These are phyloP conservation scores for Megacollybia platyphylla DNA, from an alignment of 1,284 basidiomycete species.

Conservation along the genomic window DNA sequence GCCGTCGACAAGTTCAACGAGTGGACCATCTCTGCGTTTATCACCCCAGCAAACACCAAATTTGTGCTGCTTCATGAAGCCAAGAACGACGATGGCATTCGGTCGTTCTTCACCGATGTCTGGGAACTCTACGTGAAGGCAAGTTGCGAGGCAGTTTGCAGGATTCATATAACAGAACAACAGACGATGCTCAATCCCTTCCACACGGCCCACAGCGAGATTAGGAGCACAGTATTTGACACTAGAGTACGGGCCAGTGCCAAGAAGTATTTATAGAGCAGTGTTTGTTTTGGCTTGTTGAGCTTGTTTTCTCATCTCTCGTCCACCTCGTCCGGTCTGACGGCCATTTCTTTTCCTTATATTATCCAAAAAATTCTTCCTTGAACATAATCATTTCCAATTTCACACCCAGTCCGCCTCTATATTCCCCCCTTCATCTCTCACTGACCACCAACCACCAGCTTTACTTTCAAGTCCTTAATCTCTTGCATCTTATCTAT, in stretches of 20 bases:
- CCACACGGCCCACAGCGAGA: slow-evolving; percentile 77
- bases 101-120: slow-evolving; percentile 79
- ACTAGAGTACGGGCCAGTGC: slow-evolving; percentile 74
- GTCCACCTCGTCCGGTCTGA: slow-evolving; percentile 1
- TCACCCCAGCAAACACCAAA: slow-evolving; percentile 85
- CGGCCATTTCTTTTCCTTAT: slow-evolving; percentile 12
- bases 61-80: slow-evolving; percentile 85
- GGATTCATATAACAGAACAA: slow-evolving; percentile 2
- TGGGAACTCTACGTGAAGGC: slow-evolving; percentile 97
- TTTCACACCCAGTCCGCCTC: too few species aligned
- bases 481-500: slow-evolving; percentile 17
- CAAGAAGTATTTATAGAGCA: slow-evolving; percentile 63
- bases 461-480: slow-evolving; percentile 6
- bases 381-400: too few species aligned
- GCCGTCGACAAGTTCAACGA: slow-evolving; percentile 93
- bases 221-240: slow-evolving; percentile 75
- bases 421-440: too few species aligned
- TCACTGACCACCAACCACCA: too few species aligned
- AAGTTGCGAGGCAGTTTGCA: slow-evolving; percentile 11
- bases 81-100: slow-evolving; percentile 94
- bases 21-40: slow-evolving; percentile 90
- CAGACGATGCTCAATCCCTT: slow-evolving; percentile 88
- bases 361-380: slow-evolving; percentile 9
- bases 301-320: slow-evolving; percentile 1
- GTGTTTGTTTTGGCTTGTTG: not conserved